Conservation (phyloP, 495 filamentous ascomycete species). For the Bathelium albidoporum region DNA sequence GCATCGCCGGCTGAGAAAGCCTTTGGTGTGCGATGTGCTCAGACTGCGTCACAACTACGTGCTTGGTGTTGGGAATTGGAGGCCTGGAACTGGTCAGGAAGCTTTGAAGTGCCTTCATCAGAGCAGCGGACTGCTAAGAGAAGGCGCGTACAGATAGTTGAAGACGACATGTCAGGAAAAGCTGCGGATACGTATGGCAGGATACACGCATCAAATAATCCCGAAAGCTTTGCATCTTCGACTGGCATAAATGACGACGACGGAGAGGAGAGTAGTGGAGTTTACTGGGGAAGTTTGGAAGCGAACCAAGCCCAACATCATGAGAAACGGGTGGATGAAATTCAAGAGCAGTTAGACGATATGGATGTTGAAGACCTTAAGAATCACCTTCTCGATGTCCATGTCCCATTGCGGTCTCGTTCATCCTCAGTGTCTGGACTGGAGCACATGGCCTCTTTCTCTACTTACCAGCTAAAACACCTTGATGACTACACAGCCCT, state of each 20-base stretch:
- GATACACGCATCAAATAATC: background rate
- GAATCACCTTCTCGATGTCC: conserved; percentile 70
- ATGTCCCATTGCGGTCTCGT: conserved; percentile 49
- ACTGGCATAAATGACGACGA: conserved; percentile 5
- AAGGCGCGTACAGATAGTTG: conserved; percentile 11
- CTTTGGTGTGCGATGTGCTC: conserved; percentile 58
- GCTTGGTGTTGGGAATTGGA: conserved; percentile 71
- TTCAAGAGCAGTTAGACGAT: conserved; percentile 63
- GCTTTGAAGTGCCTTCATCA: conserved; percentile 30
- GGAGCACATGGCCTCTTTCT: conserved; percentile 28
- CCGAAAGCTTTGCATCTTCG: background rate
- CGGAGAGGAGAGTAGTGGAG: conserved; percentile 30
- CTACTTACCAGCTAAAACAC: conserved; percentile 34
- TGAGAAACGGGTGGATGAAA: conserved; percentile 66
- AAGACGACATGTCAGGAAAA: background rate
- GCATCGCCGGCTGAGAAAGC: conserved; percentile 26
- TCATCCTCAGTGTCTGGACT: conserved; percentile 45
- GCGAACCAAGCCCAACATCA: conserved; percentile 51
- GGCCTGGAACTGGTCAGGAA: conserved; percentile 62
- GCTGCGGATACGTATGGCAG: background rate
- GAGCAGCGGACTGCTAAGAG: conserved; percentile 17
- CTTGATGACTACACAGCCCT: conserved; percentile 82
- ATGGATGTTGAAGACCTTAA: conserved; percentile 87
- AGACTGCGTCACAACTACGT: conserved; percentile 61
- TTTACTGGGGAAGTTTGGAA: conserved; percentile 62